Evolutionary conservation across 1,139 yeast genomes (phyloP).

Genomic region (Hanseniaspora uvarum): DNA sequence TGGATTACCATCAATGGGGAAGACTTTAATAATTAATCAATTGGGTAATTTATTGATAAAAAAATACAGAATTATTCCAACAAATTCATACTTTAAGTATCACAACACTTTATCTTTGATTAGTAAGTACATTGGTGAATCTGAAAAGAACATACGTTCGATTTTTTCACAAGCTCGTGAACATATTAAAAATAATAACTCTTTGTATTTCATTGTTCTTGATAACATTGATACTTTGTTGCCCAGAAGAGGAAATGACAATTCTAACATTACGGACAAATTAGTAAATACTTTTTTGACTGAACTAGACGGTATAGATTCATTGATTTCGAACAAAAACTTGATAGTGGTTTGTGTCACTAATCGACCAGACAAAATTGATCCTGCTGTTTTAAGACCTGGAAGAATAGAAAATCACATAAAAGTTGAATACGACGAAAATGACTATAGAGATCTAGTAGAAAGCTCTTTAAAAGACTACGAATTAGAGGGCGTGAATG

Average conservation of each 20-base stretch:
- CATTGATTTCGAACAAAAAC: constrained; percentile 95
- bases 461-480: constrained; percentile 40
- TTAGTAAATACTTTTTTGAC: constrained; percentile 95
- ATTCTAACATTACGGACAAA: constrained; percentile 95
- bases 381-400: constrained; percentile 86
- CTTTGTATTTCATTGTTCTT: constrained; percentile 81
- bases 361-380: constrained; percentile 87
- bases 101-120: constrained; percentile 26
- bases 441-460: constrained; percentile 67
- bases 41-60: neutral
- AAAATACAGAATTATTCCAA: neutral
- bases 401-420: constrained; percentile 91
- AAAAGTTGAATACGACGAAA: constrained; percentile 68
- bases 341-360: constrained; percentile 98
- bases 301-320: constrained; percentile 99
- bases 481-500: constrained; percentile 6
- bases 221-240: constrained; percentile 97
- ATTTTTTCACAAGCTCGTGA: constrained; percentile 79
- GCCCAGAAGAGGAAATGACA: constrained; percentile 95
- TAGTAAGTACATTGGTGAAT: constrained; percentile 94
- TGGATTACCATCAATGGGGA: constrained; percentile 15
- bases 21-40: constrained; percentile 3
- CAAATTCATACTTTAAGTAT: neutral
- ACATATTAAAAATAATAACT: constrained; percentile 33
- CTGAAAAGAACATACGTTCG: constrained; percentile 89